These are phyloP conservation scores for Saccharomyces hybrid DNA, from an alignment of 1,139 yeast genomes.

Conservation along the genomic window DNA sequence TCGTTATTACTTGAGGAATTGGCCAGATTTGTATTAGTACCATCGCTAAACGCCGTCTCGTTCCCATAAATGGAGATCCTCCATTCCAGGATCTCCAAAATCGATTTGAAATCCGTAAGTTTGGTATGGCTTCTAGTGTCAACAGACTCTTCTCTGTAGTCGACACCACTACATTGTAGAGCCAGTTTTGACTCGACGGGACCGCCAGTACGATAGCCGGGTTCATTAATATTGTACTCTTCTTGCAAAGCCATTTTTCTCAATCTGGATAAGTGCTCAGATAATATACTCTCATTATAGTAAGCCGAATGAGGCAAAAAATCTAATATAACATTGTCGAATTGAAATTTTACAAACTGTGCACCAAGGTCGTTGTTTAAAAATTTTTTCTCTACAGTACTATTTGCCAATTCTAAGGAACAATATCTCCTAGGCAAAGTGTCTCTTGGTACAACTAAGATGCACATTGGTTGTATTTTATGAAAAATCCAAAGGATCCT, in stretches of 20 bases:
- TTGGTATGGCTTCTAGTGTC: constrained; percentile 75
- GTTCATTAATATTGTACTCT: background rate
- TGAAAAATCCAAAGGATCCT: constrained; percentile 57
- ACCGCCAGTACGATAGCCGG: background rate
- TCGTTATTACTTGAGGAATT: constrained; percentile 25
- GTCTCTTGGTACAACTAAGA: constrained; percentile 72
- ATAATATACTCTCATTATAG: constrained; percentile 31
- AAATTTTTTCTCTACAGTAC: constrained; percentile 78
- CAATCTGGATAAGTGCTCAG: constrained; percentile 28
- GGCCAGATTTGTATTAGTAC: constrained; percentile 36
- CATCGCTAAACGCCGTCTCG: constrained; percentile 68
- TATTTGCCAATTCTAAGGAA: constrained; percentile 73
- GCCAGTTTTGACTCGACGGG: constrained; percentile 4
- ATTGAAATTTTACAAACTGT: constrained; percentile 64
- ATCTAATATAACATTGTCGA: constrained; percentile 30
- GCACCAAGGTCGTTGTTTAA: constrained; percentile 69
- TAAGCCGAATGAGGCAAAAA: constrained; percentile 31
- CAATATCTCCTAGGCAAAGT: constrained; percentile 62
- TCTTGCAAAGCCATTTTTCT: constrained; percentile 23
- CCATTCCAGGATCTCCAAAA: constrained; percentile 70
- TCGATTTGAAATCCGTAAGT: constrained; percentile 61
- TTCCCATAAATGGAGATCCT: constrained; percentile 71
- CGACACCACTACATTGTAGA: constrained; percentile 70
- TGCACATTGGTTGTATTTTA: constrained; percentile 71
- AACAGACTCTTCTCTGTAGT: constrained; percentile 59